These are phyloP conservation scores for Musa acuminata DNA, from an alignment of 176 grass and related monocot species.

Conservation along the genomic window DNA sequence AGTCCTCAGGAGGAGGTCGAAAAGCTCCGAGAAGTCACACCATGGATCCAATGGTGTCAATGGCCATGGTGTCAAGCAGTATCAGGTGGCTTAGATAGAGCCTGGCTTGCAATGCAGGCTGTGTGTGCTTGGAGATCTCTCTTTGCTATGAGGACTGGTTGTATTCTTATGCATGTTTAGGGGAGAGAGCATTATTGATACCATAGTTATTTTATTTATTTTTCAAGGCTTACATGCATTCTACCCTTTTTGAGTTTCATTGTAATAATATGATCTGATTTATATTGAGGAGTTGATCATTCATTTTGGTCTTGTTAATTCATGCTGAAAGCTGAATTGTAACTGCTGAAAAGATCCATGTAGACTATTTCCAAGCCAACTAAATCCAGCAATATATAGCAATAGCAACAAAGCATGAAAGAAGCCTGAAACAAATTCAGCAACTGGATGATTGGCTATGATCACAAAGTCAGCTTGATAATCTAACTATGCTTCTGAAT, in stretches of 20 bases:
- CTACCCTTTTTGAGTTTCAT: not conserved
- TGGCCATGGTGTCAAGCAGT: constrained; percentile 23
- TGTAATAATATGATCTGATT: not conserved
- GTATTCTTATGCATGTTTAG: not conserved
- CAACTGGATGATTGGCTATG: not conserved
- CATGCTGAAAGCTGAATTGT: not conserved
- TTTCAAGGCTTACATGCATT: not conserved
- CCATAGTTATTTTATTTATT: not conserved
- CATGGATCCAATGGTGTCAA: constrained; percentile 19
- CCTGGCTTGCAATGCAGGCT: not conserved
- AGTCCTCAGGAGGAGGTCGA: constrained; percentile 39
- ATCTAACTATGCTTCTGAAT: not conserved
- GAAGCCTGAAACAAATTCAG: not conserved
- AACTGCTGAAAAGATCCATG: not conserved
- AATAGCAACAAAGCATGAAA: not conserved
- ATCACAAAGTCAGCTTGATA: not conserved
- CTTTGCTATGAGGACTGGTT: not conserved
- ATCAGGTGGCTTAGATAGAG: constrained; percentile 22
- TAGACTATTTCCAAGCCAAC: not conserved
- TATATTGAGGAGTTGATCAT: not conserved
- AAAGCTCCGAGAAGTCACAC: constrained; percentile 21
- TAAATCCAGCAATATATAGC: not conserved
- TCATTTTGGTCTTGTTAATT: not conserved
- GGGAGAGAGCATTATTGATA: too few species aligned
- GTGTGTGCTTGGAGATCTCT: not conserved